Base-by-base conservation (phyloP, 768 basidiomycete species). In the Kwoniella heveanensis region DNA sequence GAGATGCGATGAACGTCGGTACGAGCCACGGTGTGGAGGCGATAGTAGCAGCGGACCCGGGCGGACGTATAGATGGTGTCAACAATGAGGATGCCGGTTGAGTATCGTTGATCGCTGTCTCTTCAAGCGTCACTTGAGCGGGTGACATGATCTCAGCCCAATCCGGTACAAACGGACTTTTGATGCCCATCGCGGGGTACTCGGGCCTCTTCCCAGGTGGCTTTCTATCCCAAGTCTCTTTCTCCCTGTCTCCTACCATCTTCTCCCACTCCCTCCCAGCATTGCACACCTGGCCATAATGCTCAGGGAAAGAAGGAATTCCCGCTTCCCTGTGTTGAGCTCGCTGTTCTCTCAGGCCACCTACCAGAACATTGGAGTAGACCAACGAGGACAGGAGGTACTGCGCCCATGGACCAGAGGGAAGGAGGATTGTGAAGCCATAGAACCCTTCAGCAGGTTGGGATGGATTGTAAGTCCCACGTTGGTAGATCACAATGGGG, bases 161-260 rank as follows among this genome's bases (percentile, higher is more conserved):
- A 67, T 92, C 87, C 1, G 89, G 84, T 51, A 80, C 81, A 88
- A 88, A 97, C 1, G 91, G 89, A 73, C 85, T 88, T n/a, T 57
- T 82, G 0, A 86, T 88, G 4, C 85, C 87, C 47, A 91, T 70
- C 65, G 85, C 87, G 21, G 81, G 82, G 65, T 84, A 92, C 69
- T 89, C 90, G 8, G 85, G 83, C 60, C 91, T 84, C 81, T 97
- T 99, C 6, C 91, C 93, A 7, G 90, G 88, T 17, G 95, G 94
- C 57, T 88, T 90, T 60, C 88, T 81, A 54, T 85, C 85, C 92
- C 92, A 97, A 19, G 81, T 81, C 25, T 77, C 83, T 46, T 81
- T 82, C 46, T 89, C 89, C 65, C 85, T 82, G 1, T 72, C 75
- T 26, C 82, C 88, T n/a, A 82, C 83, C 21, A 82, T 76, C 1